phyloP scores from a whole-genome alignment of 2,329 filamentous ascomycete species.

The Clarireedia paspali region DNA sequence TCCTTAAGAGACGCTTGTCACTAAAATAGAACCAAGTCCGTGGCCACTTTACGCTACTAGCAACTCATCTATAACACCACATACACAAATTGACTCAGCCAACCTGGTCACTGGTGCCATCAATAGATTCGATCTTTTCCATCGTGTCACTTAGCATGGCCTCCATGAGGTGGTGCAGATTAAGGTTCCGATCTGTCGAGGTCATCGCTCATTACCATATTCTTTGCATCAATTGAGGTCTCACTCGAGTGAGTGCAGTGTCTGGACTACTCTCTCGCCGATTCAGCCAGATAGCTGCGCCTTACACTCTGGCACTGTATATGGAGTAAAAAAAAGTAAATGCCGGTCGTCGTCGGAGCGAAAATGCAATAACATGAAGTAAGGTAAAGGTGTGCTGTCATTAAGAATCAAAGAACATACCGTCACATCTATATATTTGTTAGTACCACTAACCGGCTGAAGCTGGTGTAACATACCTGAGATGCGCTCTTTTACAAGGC shows the following conservation, averaged over 20 bases:
- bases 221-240: background rate
- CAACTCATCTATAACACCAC: background rate
- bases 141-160: background rate
- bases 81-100: background rate
- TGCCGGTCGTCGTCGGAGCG: background rate
- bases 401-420: constrained; percentile 40
- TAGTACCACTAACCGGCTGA: constrained; percentile 22
- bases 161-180: background rate
- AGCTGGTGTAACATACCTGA: constrained; percentile 41
- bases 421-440: constrained; percentile 47
- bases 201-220: background rate
- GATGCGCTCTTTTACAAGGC: constrained; percentile 77
- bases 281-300: background rate
- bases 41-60: background rate
- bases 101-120: background rate
- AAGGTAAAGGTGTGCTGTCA: constrained; percentile 10
- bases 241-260: background rate
- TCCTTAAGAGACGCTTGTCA: background rate
- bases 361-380: background rate
- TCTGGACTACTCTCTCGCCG: background rate
- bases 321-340: background rate
- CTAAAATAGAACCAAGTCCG: background rate
- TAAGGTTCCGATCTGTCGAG: background rate
- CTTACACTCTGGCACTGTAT: background rate
- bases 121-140: background rate